Percentiles rank a stretch among this genome's conserved stretches.
These are phyloP conservation scores for Diaporthe capsici DNA, from an alignment of 2,329 filamentous ascomycete genomes.

Conservation along the genomic window DNA sequence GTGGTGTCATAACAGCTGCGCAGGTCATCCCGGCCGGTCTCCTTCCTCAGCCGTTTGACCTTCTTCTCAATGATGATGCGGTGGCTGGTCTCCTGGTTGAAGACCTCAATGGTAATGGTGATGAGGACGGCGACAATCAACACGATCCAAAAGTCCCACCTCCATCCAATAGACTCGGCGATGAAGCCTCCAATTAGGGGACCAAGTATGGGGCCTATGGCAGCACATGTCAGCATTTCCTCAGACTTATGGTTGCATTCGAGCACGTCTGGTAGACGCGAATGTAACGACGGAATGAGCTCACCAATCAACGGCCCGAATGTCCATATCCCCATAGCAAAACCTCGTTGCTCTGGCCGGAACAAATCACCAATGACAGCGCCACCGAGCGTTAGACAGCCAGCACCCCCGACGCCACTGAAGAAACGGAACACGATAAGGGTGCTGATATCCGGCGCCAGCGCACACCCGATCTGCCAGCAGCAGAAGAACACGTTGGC, in stretches of 20 bases:
- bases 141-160: conserved; percentile 67
- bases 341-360: conserved; percentile 60
- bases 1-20: conserved; percentile 61
- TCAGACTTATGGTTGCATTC: background rate
- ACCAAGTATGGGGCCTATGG: conserved; percentile 57
- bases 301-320: conserved; percentile 58
- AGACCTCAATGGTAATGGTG: conserved; percentile 54
- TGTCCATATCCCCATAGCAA: conserved; percentile 65
- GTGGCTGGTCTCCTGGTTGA: conserved; percentile 63
- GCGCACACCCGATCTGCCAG: conserved; percentile 75
- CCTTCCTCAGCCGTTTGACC: conserved; percentile 57
- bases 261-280: background rate
- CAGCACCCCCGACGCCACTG: conserved; percentile 71
- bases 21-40: conserved; percentile 61
- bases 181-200: conserved; percentile 66
- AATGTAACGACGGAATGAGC: conserved; percentile 13
- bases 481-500: conserved; percentile 73
- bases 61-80: conserved; percentile 66
- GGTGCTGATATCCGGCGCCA: conserved; percentile 66
- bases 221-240: background rate
- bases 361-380: conserved; percentile 70
- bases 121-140: conserved; percentile 60
- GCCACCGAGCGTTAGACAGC: conserved; percentile 67
- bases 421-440: conserved; percentile 73
- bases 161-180: conserved; percentile 63